Conservation (phyloP, 2,329 filamentous ascomycete genomes). For the Pezicula radicicola region DNA sequence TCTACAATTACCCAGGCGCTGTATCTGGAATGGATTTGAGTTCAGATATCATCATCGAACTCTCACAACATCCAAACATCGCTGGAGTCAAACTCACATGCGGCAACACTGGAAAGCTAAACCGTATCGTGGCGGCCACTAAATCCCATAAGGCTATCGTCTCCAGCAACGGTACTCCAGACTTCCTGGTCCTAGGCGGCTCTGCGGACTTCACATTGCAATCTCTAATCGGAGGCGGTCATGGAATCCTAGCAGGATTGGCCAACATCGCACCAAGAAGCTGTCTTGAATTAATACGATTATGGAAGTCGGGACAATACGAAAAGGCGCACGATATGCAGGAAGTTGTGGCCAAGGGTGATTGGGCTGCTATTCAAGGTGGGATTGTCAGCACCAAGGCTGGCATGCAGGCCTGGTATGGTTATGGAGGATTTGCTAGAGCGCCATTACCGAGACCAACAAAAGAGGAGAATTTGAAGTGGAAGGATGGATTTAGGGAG, state of each 20-base stretch:
- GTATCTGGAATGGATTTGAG: constrained; percentile 87
- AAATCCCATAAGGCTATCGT: constrained; percentile 54
- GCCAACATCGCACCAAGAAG: constrained; percentile 68
- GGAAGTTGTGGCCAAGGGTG: constrained; percentile 60
- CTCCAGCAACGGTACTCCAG: constrained; percentile 32
- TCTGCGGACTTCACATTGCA: constrained; percentile 74
- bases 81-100: constrained; percentile 90
- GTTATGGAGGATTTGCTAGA: constrained; percentile 56
- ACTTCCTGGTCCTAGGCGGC: constrained; percentile 69
- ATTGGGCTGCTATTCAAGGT: constrained; percentile 68
- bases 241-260: constrained; percentile 69
- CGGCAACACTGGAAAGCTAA: constrained; percentile 68
- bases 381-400: constrained; percentile 69
- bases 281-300: constrained; percentile 57
- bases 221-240: constrained; percentile 65
- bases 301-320: constrained; percentile 57
- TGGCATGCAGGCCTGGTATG: constrained; percentile 57
- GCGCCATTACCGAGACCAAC: constrained; percentile 50
- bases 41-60: constrained; percentile 78
- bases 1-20: constrained; percentile 91
- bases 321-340: constrained; percentile 62
- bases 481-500: constrained; percentile 55
- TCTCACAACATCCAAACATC: constrained; percentile 80
- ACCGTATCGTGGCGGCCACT: constrained; percentile 51
- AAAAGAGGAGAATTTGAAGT: constrained; percentile 43